Evolutionary conservation across 495 filamentous ascomycete genomes (phyloP), one percentile per base, ranked within the genome.

Genomic region (Trichocladium uniseriatum): DNA sequence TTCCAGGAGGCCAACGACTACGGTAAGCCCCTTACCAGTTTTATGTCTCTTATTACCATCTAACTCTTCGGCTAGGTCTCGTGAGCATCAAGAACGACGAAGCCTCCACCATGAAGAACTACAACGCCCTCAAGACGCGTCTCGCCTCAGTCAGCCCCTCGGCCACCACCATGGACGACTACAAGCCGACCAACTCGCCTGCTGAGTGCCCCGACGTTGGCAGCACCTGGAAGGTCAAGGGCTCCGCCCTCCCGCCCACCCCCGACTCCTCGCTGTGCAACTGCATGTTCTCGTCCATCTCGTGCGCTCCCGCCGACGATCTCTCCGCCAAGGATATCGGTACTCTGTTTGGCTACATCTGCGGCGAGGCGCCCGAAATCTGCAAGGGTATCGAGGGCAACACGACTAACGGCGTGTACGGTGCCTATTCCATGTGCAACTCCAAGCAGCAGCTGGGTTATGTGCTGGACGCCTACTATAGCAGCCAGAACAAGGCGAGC

Each of bases 1-100:
- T 90, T 90, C 75, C 73, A 97, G 64, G 89, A 94, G 61, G 72
- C 72, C 16, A 97, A 97, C 68, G 70, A 95, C 65, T 98, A 86
- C 60, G 92, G 90, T 71, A 62, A 55, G 57, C 49, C 19, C n/a
- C 14, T 2, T 29, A 24, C 22, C 15, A 43, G 46, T 10, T 37
- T 6, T 15, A n/a, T n/a, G n/a, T n/a, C n/a, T n/a, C n/a, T n/a
- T n/a, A n/a, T n/a, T n/a, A n/a, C n/a, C n/a, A n/a, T n/a, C n/a
- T n/a, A n/a, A n/a, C n/a, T n/a, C n/a, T n/a, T n/a, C n/a, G n/a
- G n/a, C n/a, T n/a, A 74, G 71, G 74, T 59, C 77, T 97, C 34
- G 87, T 92, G 43, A 74, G 72, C 24, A 65, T 90, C 37, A 63
- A 59, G 41, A 79, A 79, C 53, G 68, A 69, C 54, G 68, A 57